These are phyloP conservation scores for Cynanchum wilfordii DNA, from an alignment of 257 asterid genomes.

Conservation along the genomic window DNA sequence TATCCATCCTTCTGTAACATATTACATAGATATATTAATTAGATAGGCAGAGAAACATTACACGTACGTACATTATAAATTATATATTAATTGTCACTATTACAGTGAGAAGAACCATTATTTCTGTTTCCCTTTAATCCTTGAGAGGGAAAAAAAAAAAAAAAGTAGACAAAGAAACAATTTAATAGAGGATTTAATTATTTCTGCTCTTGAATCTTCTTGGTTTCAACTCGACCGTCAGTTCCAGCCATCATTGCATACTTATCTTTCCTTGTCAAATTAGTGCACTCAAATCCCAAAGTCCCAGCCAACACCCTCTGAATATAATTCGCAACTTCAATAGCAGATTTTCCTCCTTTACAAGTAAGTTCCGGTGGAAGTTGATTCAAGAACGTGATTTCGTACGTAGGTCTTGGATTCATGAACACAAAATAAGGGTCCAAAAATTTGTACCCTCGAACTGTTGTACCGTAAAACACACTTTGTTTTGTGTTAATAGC, in stretches of 20 bases:
- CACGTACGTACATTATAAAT: not conserved
- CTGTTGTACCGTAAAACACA: conserved; percentile 76
- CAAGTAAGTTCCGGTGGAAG: conserved; percentile 58
- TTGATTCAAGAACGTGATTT: conserved; percentile 64
- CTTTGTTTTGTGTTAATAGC: conserved; percentile 63
- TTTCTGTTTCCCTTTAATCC: not conserved
- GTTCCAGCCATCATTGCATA: conserved; percentile 78
- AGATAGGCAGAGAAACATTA: not conserved
- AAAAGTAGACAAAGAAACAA: not conserved
- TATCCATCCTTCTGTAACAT: not conserved
- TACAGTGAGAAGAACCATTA: conserved; percentile 6
- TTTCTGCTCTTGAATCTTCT: conserved; percentile 19
- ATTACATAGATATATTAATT: not conserved
- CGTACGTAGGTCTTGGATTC: conserved; percentile 86
- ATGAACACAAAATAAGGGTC: conserved; percentile 87
- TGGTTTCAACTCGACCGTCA: conserved; percentile 50
- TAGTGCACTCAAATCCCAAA: conserved; percentile 79
- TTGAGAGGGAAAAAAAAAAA: no score
- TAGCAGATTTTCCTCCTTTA: conserved; percentile 56
- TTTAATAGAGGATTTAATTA: not conserved
- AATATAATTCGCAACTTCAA: conserved; percentile 78
- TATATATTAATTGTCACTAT: no score
- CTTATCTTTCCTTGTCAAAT: conserved; percentile 77
- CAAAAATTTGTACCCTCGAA: conserved; percentile 55
- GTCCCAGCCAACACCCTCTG: conserved; percentile 81